These are phyloP conservation scores for Yamadazyma endophytica DNA, from an alignment of 805 yeast species.

Conservation along the genomic window DNA sequence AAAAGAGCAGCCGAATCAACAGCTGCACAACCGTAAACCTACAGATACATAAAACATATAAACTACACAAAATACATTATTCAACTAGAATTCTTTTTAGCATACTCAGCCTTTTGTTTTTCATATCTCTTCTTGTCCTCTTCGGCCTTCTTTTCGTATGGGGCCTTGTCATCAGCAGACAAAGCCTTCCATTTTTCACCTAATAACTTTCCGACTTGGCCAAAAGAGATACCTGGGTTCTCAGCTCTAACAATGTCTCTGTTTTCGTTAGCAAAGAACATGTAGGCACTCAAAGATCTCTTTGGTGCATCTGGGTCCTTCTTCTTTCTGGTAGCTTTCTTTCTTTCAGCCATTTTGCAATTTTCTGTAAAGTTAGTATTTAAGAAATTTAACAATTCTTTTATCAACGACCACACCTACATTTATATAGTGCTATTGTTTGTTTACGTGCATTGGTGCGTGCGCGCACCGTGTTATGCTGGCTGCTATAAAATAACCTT, in stretches of 20 bases:
- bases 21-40: background rate
- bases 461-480: too few species aligned
- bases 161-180: slow-evolving; percentile 74
- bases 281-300: slow-evolving; percentile 96
- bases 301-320: slow-evolving; percentile 98
- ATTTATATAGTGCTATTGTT: too few species aligned
- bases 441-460: too few species aligned
- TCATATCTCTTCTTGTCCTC: slow-evolving; percentile 98
- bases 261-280: slow-evolving; percentile 97
- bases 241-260: slow-evolving; percentile 95
- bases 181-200: slow-evolving; percentile 98
- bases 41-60: slow-evolving; percentile 6
- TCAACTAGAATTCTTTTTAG: slow-evolving; percentile 26
- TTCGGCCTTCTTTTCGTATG: slow-evolving; percentile 90
- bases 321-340: slow-evolving; percentile 44
- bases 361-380: slow-evolving; percentile 4
- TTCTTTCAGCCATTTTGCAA: slow-evolving; percentile 31
- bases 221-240: slow-evolving; percentile 94
- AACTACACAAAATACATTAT: slow-evolving; percentile 1
- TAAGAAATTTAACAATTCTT: slow-evolving; percentile 1
- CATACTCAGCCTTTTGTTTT: slow-evolving; percentile 87
- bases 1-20: background rate
- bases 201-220: slow-evolving; percentile 89
- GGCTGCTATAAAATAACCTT: too few species aligned
- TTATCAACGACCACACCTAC: too few species aligned